These are phyloP conservation scores for Colletotrichum camelliae DNA, from an alignment of 2,329 filamentous ascomycete species.

Conservation along the genomic window DNA sequence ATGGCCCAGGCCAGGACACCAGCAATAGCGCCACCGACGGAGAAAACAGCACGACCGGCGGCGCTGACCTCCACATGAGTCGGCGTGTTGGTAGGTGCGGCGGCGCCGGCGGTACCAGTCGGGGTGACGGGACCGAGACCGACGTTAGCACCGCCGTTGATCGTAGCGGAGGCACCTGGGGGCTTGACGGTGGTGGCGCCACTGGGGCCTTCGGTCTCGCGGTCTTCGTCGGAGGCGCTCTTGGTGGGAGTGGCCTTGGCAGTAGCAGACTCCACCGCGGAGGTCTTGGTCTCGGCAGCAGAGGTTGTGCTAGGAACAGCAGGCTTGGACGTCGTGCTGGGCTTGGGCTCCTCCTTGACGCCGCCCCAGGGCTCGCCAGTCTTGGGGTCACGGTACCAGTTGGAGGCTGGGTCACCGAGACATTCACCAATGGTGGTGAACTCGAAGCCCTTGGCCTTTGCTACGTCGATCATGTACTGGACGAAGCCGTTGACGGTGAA, in stretches of 20 bases:
- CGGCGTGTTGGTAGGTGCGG: not conserved
- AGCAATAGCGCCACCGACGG: not conserved
- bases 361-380: slow-evolving; percentile 22
- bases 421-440: slow-evolving; percentile 53
- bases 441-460: slow-evolving; percentile 43
- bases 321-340: not conserved
- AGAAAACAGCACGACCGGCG: slow-evolving; percentile 7
- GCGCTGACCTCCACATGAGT: slow-evolving; percentile 2
- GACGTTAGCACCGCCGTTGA: slow-evolving; percentile 5
- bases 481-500: slow-evolving; percentile 50
- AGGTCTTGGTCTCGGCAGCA: not conserved
- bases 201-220: not conserved
- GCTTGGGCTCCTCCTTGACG: slow-evolving; percentile 10
- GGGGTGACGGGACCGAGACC: not conserved
- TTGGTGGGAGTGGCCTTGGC: not conserved
- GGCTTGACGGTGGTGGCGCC: not conserved
- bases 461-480: slow-evolving; percentile 47
- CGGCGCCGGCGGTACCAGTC: not conserved
- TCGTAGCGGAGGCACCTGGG: not conserved
- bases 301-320: not conserved
- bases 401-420: slow-evolving; percentile 45
- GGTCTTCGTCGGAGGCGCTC: not conserved
- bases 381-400: slow-evolving; percentile 50
- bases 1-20: not conserved
- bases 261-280: not conserved